Percentiles rank a stretch among this genome's conserved stretches.
These are phyloP conservation scores for Didymosphaeria variabile DNA, from an alignment of 2,329 filamentous ascomycete genomes.

Conservation along the genomic window DNA sequence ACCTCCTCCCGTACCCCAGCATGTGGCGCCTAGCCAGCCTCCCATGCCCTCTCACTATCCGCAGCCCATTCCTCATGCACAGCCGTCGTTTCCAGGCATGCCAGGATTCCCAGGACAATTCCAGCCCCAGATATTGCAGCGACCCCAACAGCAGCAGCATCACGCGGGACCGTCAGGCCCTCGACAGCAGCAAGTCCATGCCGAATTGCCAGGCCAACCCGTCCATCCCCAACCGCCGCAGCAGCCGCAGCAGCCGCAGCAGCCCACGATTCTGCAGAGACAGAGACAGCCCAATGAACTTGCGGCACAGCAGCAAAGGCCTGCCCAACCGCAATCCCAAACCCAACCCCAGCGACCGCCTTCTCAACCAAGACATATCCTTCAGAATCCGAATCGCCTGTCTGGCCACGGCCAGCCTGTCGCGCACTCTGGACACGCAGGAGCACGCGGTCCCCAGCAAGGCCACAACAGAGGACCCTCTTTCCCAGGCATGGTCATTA, in stretches of 20 bases:
- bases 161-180: constrained; percentile 51
- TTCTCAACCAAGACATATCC: constrained; percentile 71
- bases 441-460: constrained; percentile 45
- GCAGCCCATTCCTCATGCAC: constrained; percentile 40
- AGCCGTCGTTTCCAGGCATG: constrained; percentile 43
- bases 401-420: constrained; percentile 54
- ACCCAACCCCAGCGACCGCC: constrained; percentile 53
- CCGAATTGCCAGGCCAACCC: constrained; percentile 54
- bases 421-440: constrained; percentile 34
- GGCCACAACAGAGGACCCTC: constrained; percentile 58
- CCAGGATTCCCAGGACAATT: constrained; percentile 56
- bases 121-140: constrained; percentile 59
- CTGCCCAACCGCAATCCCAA: constrained; percentile 35
- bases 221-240: constrained; percentile 37
- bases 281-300: constrained; percentile 39
- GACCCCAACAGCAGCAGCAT: constrained; percentile 53
- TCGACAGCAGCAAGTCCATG: constrained; percentile 54
- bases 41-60: constrained; percentile 32
- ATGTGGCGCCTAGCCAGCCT: constrained; percentile 29
- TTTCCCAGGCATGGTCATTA: constrained; percentile 62
- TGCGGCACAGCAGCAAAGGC: constrained; percentile 35
- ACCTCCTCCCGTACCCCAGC: constrained; percentile 42
- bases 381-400: constrained; percentile 79
- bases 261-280: constrained; percentile 49
- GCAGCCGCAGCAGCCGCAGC: constrained; percentile 45